Percentiles rank a stretch among this genome's conserved stretches.
Evolutionary conservation across 306 rosid genomes (phyloP).

Genomic region (Oxytropis ochrocephala): DNA sequence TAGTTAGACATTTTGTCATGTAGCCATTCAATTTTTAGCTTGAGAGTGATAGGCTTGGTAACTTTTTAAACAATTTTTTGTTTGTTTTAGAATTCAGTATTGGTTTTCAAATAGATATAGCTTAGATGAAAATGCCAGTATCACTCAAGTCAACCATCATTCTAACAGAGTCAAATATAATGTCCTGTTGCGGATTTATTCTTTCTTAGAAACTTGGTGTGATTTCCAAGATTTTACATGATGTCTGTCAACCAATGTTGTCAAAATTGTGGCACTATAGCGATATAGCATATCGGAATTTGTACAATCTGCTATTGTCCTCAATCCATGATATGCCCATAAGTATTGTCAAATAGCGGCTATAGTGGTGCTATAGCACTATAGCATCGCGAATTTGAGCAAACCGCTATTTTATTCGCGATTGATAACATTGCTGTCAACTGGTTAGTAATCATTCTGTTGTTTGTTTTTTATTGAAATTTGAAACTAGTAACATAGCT

Average conservation of each 20-base stretch:
- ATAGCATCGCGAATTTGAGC: too few species aligned
- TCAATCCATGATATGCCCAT: too few species aligned
- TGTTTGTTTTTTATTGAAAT: neutral
- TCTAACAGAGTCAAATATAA: neutral
- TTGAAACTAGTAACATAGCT: too few species aligned
- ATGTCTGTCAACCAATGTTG: too few species aligned
- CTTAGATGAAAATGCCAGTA: neutral
- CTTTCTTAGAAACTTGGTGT: neutral
- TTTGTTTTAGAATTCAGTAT: neutral
- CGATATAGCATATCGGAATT: too few species aligned
- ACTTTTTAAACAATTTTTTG: neutral
- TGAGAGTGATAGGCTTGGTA: neutral
- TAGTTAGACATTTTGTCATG: neutral
- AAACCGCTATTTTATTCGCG: too few species aligned
- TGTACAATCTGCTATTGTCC: too few species aligned
- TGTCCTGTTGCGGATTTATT: neutral
- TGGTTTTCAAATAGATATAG: neutral
- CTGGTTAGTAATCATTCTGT: conserved; percentile 2
- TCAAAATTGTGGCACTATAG: too few species aligned
- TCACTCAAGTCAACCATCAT: neutral
- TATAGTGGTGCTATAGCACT: too few species aligned
- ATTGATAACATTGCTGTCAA: too few species aligned
- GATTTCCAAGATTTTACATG: neutral
- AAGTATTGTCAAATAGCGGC: too few species aligned
- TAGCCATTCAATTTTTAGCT: neutral